These are phyloP conservation scores for Boletus tomentosulus DNA, from an alignment of 768 basidiomycete genomes.

Conservation along the genomic window DNA sequence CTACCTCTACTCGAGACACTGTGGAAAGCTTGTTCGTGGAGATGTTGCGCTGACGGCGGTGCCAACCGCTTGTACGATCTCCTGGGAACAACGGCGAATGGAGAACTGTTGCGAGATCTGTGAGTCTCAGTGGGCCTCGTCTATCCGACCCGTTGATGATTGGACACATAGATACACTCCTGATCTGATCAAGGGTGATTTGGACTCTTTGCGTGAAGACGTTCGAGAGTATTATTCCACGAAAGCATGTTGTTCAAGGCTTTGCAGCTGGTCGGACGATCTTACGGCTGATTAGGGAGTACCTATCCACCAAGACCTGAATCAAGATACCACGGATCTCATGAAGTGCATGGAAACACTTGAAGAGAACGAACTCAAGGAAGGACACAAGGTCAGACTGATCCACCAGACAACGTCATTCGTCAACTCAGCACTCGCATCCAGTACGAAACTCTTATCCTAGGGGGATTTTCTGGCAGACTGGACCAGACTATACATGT, in stretches of 20 bases:
- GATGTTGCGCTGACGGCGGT: constrained; percentile 82
- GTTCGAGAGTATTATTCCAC: constrained; percentile 65
- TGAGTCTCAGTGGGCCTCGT: constrained; percentile 5
- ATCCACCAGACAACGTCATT: neutral
- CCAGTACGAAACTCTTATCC: constrained; percentile 66
- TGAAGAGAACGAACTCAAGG: constrained; percentile 48
- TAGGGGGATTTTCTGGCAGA: constrained; percentile 88
- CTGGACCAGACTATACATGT: constrained; percentile 94
- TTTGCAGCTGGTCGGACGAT: neutral
- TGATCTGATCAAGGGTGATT: constrained; percentile 87
- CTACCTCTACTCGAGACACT: constrained; percentile 54
- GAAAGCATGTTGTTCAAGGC: constrained; percentile 39
- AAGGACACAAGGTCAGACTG: constrained; percentile 35
- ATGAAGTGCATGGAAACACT: constrained; percentile 84
- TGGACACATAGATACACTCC: constrained; percentile 58
- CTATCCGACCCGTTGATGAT: neutral
- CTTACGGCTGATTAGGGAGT: constrained; percentile 51
- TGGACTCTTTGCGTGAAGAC: constrained; percentile 81
- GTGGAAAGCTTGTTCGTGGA: constrained; percentile 51
- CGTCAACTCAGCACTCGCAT: constrained; percentile 13
- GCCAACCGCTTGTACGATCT: constrained; percentile 78
- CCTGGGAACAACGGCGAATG: constrained; percentile 12
- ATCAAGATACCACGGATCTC: constrained; percentile 88
- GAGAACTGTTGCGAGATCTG: constrained; percentile 10
- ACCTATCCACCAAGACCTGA: constrained; percentile 56